Conservation (phyloP, 768 basidiomycete species). For the Leccinum disarticulatum region DNA sequence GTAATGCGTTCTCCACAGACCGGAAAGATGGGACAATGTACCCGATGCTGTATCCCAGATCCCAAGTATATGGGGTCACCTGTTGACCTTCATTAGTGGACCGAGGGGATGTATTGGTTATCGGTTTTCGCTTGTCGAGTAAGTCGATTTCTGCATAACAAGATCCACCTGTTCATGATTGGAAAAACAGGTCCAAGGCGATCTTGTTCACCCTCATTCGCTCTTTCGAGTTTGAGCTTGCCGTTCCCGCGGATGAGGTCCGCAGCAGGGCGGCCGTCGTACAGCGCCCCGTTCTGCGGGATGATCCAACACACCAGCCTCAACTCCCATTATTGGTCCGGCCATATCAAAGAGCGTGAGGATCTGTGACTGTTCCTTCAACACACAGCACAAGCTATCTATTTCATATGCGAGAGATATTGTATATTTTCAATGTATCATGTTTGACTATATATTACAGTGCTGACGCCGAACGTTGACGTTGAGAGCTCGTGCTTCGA, state of each 20-base stretch:
- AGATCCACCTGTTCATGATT: neutral
- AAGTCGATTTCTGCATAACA: conserved; percentile 17
- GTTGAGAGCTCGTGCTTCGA: too few species aligned
- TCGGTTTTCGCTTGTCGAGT: conserved; percentile 63
- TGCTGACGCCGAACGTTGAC: too few species aligned
- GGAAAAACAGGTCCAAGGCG: neutral
- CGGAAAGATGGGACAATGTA: conserved; percentile 51
- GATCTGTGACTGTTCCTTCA: neutral
- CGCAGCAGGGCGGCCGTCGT: conserved; percentile 31
- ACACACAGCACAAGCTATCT: neutral
- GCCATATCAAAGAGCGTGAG: conserved; percentile 1
- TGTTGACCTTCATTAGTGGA: conserved; percentile 64
- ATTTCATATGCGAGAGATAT: neutral
- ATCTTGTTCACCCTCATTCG: conserved; percentile 37
- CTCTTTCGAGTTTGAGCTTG: conserved; percentile 51
- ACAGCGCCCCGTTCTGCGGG: conserved; percentile 44
- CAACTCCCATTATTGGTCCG: conserved; percentile 43
- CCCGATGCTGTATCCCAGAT: conserved; percentile 46
- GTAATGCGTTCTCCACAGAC: neutral
- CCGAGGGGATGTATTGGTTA: conserved; percentile 67
- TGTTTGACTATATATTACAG: too few species aligned
- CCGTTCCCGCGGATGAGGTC: conserved; percentile 47
- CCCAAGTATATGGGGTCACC: conserved; percentile 61
- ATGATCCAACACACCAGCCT: conserved; percentile 38
- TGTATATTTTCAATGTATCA: too few species aligned